Percentiles rank a stretch among this genome's conserved stretches.
Conservation (phyloP, 768 basidiomycete species). For the Lentinula lateritia region DNA sequence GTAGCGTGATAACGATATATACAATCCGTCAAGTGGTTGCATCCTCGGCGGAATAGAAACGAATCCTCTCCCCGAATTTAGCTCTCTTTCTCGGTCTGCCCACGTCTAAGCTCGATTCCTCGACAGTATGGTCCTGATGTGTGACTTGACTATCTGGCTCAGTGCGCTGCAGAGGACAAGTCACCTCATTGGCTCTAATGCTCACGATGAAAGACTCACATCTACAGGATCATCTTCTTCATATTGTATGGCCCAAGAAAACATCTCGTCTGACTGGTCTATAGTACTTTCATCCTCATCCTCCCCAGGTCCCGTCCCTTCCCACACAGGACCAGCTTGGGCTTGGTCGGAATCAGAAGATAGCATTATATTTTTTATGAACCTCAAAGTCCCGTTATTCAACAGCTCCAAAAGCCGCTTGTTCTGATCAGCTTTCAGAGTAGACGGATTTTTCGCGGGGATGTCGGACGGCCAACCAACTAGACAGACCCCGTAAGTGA, state of each 20-base stretch:
- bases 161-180: neutral
- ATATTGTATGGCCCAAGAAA: constrained; percentile 7
- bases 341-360: neutral
- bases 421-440: constrained; percentile 50
- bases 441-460: constrained; percentile 58
- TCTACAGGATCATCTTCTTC: constrained; percentile 6
- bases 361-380: constrained; percentile 27
- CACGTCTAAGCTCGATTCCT: neutral
- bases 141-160: neutral
- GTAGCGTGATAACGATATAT: too few species aligned
- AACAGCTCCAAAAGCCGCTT: constrained; percentile 45
- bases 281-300: constrained; percentile 26
- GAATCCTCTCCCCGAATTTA: neutral
- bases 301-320: constrained; percentile 8
- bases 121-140: neutral
- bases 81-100: neutral
- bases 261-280: constrained; percentile 36
- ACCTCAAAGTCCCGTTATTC: constrained; percentile 41
- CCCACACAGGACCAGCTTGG: neutral
- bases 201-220: neutral
- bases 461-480: constrained; percentile 61
- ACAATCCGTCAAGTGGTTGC: neutral
- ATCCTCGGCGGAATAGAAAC: neutral
- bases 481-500: constrained; percentile 51
- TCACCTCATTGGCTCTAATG: too few species aligned